Base-by-base conservation (phyloP, 2,329 filamentous ascomycete genomes). In the Mariannaea sp. region DNA sequence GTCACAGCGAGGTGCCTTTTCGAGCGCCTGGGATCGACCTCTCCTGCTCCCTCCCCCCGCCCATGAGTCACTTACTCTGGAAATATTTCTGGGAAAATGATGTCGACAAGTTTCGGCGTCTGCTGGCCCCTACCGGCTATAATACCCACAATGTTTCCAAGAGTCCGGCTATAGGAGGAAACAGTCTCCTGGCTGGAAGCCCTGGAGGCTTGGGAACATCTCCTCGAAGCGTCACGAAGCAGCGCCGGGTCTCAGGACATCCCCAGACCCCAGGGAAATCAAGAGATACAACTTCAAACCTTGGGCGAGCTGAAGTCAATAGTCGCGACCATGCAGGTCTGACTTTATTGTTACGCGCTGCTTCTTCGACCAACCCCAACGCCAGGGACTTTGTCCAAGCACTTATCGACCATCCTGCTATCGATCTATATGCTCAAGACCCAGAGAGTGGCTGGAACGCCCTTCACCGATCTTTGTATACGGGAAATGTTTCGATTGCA, bases 11-110 rank as follows among this genome's bases (percentile, higher is more conserved):
- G 91, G 90, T 87, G 88, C 82, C 74, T 73, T 77, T 80, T 77
- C 76, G 80, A 83, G 78, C 75, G 77, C 73, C 70, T 71, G 70
- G 73, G 73, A 73, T 68, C 71, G 65, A 64, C 29, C 33, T 49
- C 54, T 56, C 32, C 47, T 24, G 45, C 56, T 5, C 67, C 65
- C 53, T 62, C 60, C 65, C 53, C 62, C 60, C 60, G 67, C 71
- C 85, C 85, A 94, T 97, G 93, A 97, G 90, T 87, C 88, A 92
- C 80, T 84, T 89, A 84, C 86, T 99, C 74, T 97, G 93, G 93
- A 92, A 92, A 83, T 90, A 85, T 73, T 97, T 93, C 74, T 88
- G 95, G 80, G 89, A 97, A 85, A 90, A 97, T 83, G 92, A 99
- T 85, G 89, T 96, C 85, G 92, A 96, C 73, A 86, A 80, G 71